Conservation (phyloP, 23 red algal species). For the Gracilariopsis chorda region DNA sequence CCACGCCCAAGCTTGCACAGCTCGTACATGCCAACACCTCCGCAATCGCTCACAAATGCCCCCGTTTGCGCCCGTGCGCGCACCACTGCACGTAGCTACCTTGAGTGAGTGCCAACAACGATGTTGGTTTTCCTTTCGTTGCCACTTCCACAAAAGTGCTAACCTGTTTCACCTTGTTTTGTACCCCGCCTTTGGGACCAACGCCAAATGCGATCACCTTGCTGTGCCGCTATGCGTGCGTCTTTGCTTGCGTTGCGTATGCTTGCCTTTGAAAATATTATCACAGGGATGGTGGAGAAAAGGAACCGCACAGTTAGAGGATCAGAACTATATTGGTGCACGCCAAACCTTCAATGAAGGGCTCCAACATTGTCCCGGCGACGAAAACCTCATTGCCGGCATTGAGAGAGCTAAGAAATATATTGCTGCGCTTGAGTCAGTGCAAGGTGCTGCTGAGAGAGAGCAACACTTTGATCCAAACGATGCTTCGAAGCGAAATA, state of each 20-base stretch:
- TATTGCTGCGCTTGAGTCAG: constrained; percentile 36
- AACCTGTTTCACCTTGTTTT: not conserved
- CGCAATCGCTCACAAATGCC: too few species aligned
- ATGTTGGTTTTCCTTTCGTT: too few species aligned
- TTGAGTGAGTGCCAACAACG: too few species aligned
- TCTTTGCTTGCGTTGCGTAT: too few species aligned
- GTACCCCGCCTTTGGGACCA: too few species aligned
- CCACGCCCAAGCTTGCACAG: too few species aligned
- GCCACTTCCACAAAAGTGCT: not conserved
- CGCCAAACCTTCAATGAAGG: constrained; percentile 54
- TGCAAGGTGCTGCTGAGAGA: constrained; percentile 31
- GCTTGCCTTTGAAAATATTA: too few species aligned
- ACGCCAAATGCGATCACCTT: too few species aligned
- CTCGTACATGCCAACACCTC: too few species aligned
- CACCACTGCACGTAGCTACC: too few species aligned
- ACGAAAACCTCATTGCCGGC: constrained; percentile 54
- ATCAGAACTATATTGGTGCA: constrained; percentile 35
- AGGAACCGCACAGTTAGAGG: constrained; percentile 64
- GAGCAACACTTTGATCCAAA: constrained; percentile 41
- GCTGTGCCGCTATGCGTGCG: too few species aligned
- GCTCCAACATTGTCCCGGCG: constrained; percentile 55
- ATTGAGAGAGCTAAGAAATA: constrained; percentile 37
- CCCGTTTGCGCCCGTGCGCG: too few species aligned
- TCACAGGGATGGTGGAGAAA: constrained; percentile 71
- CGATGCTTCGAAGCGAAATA: not conserved